Conservation (phyloP, 495 filamentous ascomycete genomes). For the Penicillium samsonianum region DNA sequence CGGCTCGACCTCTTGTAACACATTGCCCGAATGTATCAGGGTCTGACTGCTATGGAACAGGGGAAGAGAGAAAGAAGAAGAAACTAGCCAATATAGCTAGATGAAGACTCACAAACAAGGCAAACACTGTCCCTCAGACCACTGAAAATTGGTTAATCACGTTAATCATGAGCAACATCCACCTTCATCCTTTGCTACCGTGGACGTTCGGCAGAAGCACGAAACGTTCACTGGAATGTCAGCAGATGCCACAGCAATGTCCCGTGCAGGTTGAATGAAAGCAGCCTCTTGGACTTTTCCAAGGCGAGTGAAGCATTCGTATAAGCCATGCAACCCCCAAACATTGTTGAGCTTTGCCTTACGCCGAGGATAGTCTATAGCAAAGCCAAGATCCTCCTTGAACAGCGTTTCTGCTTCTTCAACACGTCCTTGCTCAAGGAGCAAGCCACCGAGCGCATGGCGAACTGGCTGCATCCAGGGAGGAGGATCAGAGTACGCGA, state of each 20-base stretch:
- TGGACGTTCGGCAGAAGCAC: background rate
- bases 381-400: constrained; percentile 2
- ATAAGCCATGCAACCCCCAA: constrained; percentile 6
- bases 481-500: background rate
- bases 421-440: background rate
- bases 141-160: too few species aligned
- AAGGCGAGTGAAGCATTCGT: background rate
- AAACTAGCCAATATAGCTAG: too few species aligned
- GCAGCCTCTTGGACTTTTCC: background rate
- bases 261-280: background rate
- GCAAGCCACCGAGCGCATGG: constrained; percentile 2
- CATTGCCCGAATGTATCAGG: too few species aligned
- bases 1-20: background rate
- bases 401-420: constrained; percentile 1
- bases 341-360: constrained; percentile 7
- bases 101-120: too few species aligned
- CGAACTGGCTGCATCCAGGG: constrained; percentile 9
- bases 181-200: background rate
- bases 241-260: constrained; percentile 5
- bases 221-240: constrained; percentile 1
- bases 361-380: constrained; percentile 1
- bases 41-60: too few species aligned
- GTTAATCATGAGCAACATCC: background rate
- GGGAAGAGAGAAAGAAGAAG: too few species aligned
- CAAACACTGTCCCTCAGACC: too few species aligned